Conservation (phyloP, 306 rosid species). For the Luffa acutangula region DNA sequence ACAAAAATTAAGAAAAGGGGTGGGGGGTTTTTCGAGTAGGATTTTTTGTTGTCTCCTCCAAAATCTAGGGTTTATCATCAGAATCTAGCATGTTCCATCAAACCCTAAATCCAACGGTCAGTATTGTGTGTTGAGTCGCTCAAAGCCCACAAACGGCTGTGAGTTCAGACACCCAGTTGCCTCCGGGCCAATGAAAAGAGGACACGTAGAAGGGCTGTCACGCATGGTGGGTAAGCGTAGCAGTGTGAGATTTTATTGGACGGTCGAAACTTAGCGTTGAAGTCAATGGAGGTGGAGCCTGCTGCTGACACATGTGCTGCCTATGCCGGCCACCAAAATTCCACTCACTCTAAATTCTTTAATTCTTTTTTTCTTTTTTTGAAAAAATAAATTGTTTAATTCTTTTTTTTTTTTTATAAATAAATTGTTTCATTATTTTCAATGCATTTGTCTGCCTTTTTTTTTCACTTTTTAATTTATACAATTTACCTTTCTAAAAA, state of each 20-base stretch:
- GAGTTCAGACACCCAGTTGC: background rate
- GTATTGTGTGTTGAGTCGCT: background rate
- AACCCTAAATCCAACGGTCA: background rate
- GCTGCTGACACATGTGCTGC: background rate
- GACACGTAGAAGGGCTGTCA: background rate
- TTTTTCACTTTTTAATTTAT: background rate
- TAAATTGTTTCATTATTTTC: background rate
- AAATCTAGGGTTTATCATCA: background rate
- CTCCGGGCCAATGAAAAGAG: background rate
- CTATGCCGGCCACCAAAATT: background rate
- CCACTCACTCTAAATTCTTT: background rate
- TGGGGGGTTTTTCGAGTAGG: background rate
- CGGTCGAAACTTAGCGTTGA: background rate
- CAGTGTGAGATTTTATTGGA: background rate
- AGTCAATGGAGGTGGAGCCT: slow-evolving; percentile 2
- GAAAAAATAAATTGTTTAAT: too few species aligned
- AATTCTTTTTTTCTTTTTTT: too few species aligned
- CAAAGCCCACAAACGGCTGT: background rate
- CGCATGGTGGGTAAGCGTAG: background rate
- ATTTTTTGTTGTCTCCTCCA: background rate
- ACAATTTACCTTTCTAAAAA: too few species aligned
- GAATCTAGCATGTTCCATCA: background rate
- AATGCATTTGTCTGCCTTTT: background rate
- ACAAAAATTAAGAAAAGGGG: background rate
- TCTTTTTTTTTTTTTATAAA: too few species aligned